Base-by-base conservation (phyloP, 345 rosid genomes). In the Clarkia xantiana region DNA sequence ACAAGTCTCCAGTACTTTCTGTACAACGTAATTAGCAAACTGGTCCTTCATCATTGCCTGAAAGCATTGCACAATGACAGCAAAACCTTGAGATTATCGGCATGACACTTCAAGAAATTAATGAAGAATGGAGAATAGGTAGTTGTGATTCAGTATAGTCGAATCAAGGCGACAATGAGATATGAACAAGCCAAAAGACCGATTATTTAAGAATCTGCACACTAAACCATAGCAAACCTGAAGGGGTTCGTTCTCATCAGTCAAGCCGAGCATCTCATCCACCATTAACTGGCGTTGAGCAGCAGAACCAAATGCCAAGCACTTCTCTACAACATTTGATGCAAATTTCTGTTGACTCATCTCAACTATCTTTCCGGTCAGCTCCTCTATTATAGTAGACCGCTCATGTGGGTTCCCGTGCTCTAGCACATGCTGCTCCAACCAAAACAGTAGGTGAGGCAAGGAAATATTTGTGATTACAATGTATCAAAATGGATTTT, bases 11-110 rank as follows among this genome's bases (percentile, higher is more conserved):
- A 84, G 68, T 40, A 84, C 88, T 66, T 84, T 84, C 55, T 84
- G 94, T 50, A 84, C 85, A 14, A 84, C 94, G 39, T 84, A 84
- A 56, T 84, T 84, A 3, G 85, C 94, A 74, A 80, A 84, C 65
- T 80, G 94, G 62, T 84, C 94, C 62, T 84, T 84, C 94, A 84
- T 80, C 94, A 84, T 82, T n/a, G 85, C 88, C 94, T 84, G 63
- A 2, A 53, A 12, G 49, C 3, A 17, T 23, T 29, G 52, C 3
- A 0, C 39, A 16, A 51, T 20, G 9, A 18, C 25, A 19, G 14
- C 14, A 11, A 6, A 49, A 16, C 10, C 18, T 46, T 40, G 20
- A 29, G 19, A 18, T 3, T 4, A 14, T 15, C 44, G 42, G 19
- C n/a, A n/a, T n/a, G n/a, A n/a, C n/a, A n/a, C n/a, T n/a, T n/a